Base-by-base conservation (phyloP, 371 early-diverging fungal species). In the Mortierella sp. region DNA sequence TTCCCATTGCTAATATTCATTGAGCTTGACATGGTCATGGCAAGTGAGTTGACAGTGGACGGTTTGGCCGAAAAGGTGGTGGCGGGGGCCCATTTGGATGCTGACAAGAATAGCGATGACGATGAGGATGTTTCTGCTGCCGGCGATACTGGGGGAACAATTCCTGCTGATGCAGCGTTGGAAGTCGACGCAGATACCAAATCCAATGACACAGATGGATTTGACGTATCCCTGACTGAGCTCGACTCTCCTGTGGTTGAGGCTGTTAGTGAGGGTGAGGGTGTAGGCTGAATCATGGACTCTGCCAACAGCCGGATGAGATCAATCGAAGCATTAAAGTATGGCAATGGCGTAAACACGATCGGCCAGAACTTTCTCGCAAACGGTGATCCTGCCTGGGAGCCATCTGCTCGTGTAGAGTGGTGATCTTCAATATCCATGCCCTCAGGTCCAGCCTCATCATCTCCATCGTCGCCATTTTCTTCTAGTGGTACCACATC, bases 271-370 rank as follows among this genome's bases (percentile, higher is more conserved):
- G 59, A 47, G 0, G 39, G 53, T 8, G 58, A 37, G 9, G 49
- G 50, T 12, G 63, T 50, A n/a, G 63, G 55, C 19, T 62, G 62
- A 46, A 60, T 29, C 76, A 76, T 76, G 4, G 64, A 56, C 43
- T 76, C 76, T 21, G 76, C 76, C 45, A 76, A 39, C 12, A 76
- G 50, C 37, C 76, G 55, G 37, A 76, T 58, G 24, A 76, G 43
- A 61, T 76, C 54, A 17, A 60, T 60, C 13, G 76, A 76, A 0
- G 76, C 76, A 44, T 76, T 76, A 46, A 76, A 76, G 51, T 76
- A 76, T 14, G 76, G 76, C 49, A 76, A 29, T 2, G 76, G 76
- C 4, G 76, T 76, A 40, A 76, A 76, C 3, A 60, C 68, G 4
- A 76, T 53, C 9, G 76, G 76, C 76, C 76, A 76, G 17, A 76